Evolutionary conservation across 2,329 filamentous ascomycete species (phyloP).

Genomic region (Phialocephala sp.): DNA sequence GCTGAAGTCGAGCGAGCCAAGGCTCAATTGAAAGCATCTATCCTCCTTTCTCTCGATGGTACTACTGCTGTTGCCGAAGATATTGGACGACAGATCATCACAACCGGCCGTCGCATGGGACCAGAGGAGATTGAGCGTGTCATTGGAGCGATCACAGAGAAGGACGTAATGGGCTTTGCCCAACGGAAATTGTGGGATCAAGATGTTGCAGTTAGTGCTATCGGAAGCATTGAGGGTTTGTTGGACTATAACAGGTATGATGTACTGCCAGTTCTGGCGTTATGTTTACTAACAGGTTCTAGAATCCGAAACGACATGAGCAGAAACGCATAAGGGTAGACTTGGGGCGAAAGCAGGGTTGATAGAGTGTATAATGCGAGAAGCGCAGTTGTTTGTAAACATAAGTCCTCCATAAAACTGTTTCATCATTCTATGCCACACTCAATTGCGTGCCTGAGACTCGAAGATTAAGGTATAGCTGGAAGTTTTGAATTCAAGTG

Average conservation of each 20-base stretch:
- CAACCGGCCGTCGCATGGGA: slow-evolving; percentile 88
- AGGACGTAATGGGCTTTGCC: slow-evolving; percentile 97
- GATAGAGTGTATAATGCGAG: slow-evolving; percentile 44
- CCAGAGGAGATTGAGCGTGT: slow-evolving; percentile 94
- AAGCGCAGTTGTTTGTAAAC: slow-evolving; percentile 41
- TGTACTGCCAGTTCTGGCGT: slow-evolving; percentile 61
- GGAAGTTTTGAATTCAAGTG: neutral
- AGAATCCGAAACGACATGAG: slow-evolving; percentile 81
- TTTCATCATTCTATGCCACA: slow-evolving; percentile 13
- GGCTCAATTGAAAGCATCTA: slow-evolving; percentile 97
- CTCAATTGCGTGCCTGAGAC: neutral
- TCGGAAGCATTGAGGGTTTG: slow-evolving; percentile 86
- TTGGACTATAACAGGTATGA: slow-evolving; percentile 69
- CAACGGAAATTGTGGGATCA: slow-evolving; percentile 96
- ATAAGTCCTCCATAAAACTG: slow-evolving; percentile 40
- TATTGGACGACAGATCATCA: slow-evolving; percentile 98
- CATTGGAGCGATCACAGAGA: slow-evolving; percentile 87
- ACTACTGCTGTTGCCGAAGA: slow-evolving; percentile 98
- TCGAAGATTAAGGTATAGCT: neutral
- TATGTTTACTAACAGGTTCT: slow-evolving; percentile 50
- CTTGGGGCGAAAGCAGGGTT: slow-evolving; percentile 26
- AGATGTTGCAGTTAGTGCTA: slow-evolving; percentile 91
- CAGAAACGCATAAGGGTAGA: slow-evolving; percentile 62
- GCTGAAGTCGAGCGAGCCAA: slow-evolving; percentile 98
- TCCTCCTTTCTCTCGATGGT: slow-evolving; percentile 95